Base-by-base conservation (phyloP, 2,329 filamentous ascomycete species). In the Cladosporium halotolerans region DNA sequence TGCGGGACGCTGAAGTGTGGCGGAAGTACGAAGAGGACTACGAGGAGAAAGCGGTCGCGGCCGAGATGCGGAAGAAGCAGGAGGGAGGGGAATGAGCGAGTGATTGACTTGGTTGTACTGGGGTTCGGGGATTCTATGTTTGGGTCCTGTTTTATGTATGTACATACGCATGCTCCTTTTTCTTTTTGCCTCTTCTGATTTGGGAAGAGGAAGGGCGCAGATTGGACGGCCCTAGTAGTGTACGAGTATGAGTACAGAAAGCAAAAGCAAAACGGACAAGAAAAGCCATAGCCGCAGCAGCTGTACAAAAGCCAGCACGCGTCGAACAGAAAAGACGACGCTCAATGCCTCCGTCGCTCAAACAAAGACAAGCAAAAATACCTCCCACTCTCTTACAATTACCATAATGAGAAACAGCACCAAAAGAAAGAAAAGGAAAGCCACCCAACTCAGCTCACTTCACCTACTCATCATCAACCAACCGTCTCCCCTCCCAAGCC, bases 1-100 rank as follows among this genome's bases (percentile, higher is more conserved):
- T 79, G 45, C 73, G 79, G 33, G 84, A 90, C 58, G 78, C 80
- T 64, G 84, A 85, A 16, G 80, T 83, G 55, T 89, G 86, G 86
- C 73, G 83, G 55, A 75, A 74, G 42, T 85, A 85, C 58, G 83
- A 88, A 69, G 74, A 79, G 55, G 82, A 86, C 56, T 78, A 74
- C 31, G 50, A 43, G 4, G 13, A 39, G 36, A 14, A 9, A 11
- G 34, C 34, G 34, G n/a, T 11, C 9, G 34, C 34, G 34, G 13
- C 8, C n/a, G n/a, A 13, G 36, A 13, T n/a, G 36, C 36, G n/a
- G 36, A 14, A 14, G 36, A 39, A 11, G 36, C 11, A 14, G 16
- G 36, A 14, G 10, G 36, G 36, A n/a, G n/a, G 36, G 36, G n/a
- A 39, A 9, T n/a, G 36, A 9, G 11, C 7, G n/a, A 14, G 36